Base-by-base conservation (phyloP, 2,329 filamentous ascomycete genomes). In the Venturia asperata region DNA sequence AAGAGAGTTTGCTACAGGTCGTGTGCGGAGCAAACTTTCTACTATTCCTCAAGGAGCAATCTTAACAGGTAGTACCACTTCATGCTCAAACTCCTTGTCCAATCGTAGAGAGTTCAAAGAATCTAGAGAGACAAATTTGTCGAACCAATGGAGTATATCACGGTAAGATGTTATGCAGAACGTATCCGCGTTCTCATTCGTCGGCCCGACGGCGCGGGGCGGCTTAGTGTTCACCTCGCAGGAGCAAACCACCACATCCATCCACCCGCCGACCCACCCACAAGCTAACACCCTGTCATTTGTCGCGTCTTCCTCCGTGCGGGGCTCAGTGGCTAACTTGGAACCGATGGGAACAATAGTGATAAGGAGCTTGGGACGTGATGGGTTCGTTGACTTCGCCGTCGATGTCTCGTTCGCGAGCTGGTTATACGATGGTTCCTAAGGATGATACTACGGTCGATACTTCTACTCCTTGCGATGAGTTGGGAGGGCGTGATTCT, bases 341-440 rank as follows among this genome's bases (percentile, higher is more conserved):
- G 30, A 27, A 13, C 24, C 21, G 10, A 27, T 27, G 47, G 21
- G 11, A 13, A 49, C 1, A 47, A 3, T 21, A 15, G 15, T 41
- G 45, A n/a, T 34, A 56, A 56, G 34, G 13, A 37, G 52, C 30
- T 34, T 4, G 52, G 52, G 37, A 43, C 5, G 19, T 24, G n/a
- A 61, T 43, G 37, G 37, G 17, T 17, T 42, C 58, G 27, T 43
- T 34, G 15, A 34, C n/a, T n/a, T n/a, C n/a, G n/a, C n/a, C 61
- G 5, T 52, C 30, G 30, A 34, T 42, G 5, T 52, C 43, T 21
- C 39, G n/a, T 1, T 17, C 41, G 24, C 61, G 61, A 17, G 45
- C 42, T 30, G 42, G 24, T n/a, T 63, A 52, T 42, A 63, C 24
- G 3, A 52, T 52, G 61, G 42, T 63, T 47, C 61, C 61, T 10